These are phyloP conservation scores for Limnanthes douglasii DNA, from an alignment of 345 rosid genomes.

Conservation along the genomic window DNA sequence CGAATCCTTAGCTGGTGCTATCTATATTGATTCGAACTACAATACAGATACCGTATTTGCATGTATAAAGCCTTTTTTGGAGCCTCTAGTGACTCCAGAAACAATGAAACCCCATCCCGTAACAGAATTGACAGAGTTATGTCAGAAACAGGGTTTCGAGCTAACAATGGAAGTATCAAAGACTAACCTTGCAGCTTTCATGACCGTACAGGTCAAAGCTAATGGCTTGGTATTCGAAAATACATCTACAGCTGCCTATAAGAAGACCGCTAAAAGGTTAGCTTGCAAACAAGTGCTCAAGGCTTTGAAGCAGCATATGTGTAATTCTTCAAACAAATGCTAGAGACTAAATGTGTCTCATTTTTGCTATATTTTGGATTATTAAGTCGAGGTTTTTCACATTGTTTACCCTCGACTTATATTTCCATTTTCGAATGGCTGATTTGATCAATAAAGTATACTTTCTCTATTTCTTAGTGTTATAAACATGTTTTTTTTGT, in stretches of 20 bases:
- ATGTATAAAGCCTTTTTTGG: constrained; percentile 60
- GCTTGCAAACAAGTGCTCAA: constrained; percentile 46
- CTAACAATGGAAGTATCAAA: constrained; percentile 5
- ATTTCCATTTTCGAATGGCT: too few species aligned
- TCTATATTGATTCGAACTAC: constrained; percentile 65
- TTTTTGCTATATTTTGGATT: too few species aligned
- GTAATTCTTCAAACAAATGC: too few species aligned
- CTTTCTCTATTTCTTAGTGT: too few species aligned
- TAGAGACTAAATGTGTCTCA: too few species aligned
- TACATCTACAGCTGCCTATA: constrained; percentile 27
- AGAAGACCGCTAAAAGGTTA: constrained; percentile 32
- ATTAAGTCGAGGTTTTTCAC: too few species aligned
- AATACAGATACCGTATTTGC: constrained; percentile 36
- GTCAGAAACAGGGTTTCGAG: constrained; percentile 27
- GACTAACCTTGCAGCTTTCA: constrained; percentile 10
- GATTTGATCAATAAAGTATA: too few species aligned
- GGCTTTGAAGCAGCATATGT: constrained; percentile 30
- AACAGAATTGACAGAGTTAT: constrained; percentile 41
- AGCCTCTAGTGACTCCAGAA: constrained; percentile 53
- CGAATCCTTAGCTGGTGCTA: constrained; percentile 86
- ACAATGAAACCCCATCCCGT: constrained; percentile 47
- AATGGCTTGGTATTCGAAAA: constrained; percentile 18
- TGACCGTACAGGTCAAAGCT: constrained; percentile 40
- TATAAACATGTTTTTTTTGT: too few species aligned
- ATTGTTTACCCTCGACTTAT: too few species aligned